phyloP scores from a whole-genome alignment of 148 eudicot species.

The Rheum nobile region DNA sequence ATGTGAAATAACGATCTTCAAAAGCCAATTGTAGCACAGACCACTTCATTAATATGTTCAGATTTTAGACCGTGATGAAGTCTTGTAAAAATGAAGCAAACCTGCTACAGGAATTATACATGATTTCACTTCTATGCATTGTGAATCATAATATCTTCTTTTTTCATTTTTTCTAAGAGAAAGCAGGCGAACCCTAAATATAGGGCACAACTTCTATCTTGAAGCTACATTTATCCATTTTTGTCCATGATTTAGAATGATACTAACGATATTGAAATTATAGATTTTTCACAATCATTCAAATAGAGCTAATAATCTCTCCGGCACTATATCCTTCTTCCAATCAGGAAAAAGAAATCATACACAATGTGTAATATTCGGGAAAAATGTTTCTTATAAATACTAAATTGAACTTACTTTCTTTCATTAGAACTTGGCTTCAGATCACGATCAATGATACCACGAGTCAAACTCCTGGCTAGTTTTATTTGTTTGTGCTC shows the following conservation, averaged over 20 bases:
- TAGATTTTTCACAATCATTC: not conserved
- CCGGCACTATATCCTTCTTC: not conserved
- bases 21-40: not conserved
- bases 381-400: not conserved
- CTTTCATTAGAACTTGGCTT: slow-evolving; percentile 91
- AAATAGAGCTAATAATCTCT: not conserved
- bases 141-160: not conserved
- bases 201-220: not conserved
- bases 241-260: not conserved
- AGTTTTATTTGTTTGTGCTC: slow-evolving; percentile 97
- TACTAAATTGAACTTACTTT: slow-evolving; percentile 43
- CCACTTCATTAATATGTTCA: not conserved
- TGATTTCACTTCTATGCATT: not conserved
- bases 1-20: not conserved
- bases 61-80: not conserved
- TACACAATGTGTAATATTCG: not conserved
- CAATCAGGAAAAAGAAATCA: not conserved
- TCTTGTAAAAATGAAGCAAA: not conserved
- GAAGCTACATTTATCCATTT: not conserved
- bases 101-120: not conserved
- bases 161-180: not conserved
- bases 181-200: not conserved
- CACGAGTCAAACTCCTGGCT: slow-evolving; percentile 87
- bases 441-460: slow-evolving; percentile 90
- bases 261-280: not conserved